These are phyloP conservation scores for Bathelium albidoporum DNA, from an alignment of 495 filamentous ascomycete species.

Conservation along the genomic window DNA sequence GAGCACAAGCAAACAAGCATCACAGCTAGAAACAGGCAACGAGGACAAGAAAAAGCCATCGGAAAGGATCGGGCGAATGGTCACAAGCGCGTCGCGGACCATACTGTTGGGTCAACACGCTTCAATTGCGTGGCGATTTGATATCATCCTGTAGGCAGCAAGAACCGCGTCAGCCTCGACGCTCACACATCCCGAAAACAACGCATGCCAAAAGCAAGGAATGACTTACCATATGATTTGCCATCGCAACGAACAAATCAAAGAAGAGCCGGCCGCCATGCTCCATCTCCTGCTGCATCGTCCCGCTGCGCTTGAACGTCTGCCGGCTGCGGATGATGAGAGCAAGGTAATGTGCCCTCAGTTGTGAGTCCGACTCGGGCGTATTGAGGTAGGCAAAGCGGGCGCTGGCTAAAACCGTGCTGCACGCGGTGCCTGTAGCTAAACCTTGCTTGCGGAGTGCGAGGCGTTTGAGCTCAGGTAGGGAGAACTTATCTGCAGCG, in stretches of 20 bases:
- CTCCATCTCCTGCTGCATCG: constrained; percentile 96
- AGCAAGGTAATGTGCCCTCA: constrained; percentile 83
- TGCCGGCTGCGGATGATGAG: constrained; percentile 75
- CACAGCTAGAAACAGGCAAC: not conserved
- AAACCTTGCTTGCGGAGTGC: constrained; percentile 75
- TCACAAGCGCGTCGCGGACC: not conserved
- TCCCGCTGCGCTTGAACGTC: constrained; percentile 87
- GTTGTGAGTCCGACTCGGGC: constrained; percentile 75
- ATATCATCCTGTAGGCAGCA: constrained; percentile 15
- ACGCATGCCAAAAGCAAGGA: not conserved
- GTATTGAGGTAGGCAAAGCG: constrained; percentile 84
- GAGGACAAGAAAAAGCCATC: constrained; percentile 7
- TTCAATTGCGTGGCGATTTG: constrained; percentile 8
- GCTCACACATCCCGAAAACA: not conserved
- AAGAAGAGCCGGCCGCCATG: constrained; percentile 79
- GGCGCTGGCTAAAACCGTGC: constrained; percentile 72
- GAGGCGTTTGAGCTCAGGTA: constrained; percentile 73
- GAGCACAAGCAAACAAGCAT: constrained; percentile 1
- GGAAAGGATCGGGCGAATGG: not conserved
- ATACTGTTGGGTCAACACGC: not conserved
- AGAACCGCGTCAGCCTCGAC: not conserved
- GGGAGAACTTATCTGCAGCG: constrained; percentile 67
- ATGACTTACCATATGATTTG: constrained; percentile 62
- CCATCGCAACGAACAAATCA: constrained; percentile 85
- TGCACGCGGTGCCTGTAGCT: constrained; percentile 68